Conservation (phyloP, 2,329 filamentous ascomycete genomes). For the Fusarium sulawesiense region DNA sequence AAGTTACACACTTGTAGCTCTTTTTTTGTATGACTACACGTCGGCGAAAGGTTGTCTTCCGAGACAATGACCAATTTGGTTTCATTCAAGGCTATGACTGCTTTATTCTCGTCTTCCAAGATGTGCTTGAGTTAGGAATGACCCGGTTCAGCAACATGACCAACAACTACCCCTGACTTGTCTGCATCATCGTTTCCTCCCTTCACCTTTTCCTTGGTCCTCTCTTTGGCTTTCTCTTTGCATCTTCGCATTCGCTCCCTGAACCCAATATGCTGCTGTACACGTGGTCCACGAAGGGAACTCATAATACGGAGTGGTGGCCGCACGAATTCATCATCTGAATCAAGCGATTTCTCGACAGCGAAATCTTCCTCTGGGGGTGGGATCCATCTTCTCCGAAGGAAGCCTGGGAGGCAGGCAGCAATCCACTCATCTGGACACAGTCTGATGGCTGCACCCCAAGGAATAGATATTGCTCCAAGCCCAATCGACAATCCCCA, state of each 20-base stretch:
- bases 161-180: conserved; percentile 14
- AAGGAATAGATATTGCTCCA: conserved; percentile 78
- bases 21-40: background rate
- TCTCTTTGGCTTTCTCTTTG: conserved; percentile 46
- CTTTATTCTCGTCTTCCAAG: conserved; percentile 3
- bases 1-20: background rate
- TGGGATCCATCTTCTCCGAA: conserved; percentile 45
- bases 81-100: background rate
- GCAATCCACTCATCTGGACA: conserved; percentile 72
- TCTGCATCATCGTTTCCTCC: background rate
- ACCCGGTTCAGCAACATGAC: conserved; percentile 11
- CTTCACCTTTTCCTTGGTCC: conserved; percentile 11
- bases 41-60: background rate
- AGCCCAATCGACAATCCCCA: conserved; percentile 87
- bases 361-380: conserved; percentile 28
- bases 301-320: conserved; percentile 48
- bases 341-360: conserved; percentile 28
- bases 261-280: conserved; percentile 49
- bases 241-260: conserved; percentile 44
- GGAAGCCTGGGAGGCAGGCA: conserved; percentile 45
- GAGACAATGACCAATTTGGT: background rate
- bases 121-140: background rate
- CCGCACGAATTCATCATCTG: conserved; percentile 41
- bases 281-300: conserved; percentile 47
- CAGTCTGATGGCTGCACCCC: conserved; percentile 78